phyloP scores from a whole-genome alignment of 2,329 filamentous ascomycete species.

The Xylariaceae sp. region DNA sequence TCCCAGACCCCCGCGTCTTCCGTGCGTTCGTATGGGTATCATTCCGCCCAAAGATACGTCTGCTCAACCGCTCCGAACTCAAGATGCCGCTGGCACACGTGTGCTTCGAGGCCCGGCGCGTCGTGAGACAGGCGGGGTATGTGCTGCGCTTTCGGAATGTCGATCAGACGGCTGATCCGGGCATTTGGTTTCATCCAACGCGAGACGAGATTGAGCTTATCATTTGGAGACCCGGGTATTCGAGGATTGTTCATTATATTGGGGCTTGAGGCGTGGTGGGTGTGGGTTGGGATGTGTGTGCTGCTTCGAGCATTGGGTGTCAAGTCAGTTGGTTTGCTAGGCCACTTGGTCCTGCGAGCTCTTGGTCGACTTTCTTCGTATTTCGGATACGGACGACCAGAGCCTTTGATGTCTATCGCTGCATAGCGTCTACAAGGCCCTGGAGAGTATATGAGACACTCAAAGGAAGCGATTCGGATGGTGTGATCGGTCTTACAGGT shows the following conservation, averaged over 20 bases:
- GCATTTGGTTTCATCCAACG: constrained; percentile 28
- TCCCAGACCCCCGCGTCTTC: constrained; percentile 25
- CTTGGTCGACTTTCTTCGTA: neutral
- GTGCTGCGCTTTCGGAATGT: constrained; percentile 27
- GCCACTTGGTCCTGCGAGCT: neutral
- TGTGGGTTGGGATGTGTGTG: neutral
- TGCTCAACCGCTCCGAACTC: constrained; percentile 24
- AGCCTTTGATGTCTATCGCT: neutral
- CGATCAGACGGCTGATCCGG: constrained; percentile 25
- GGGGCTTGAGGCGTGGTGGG: neutral
- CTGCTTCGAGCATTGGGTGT: neutral
- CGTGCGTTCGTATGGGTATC: constrained; percentile 25
- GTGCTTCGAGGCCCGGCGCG: constrained; percentile 28
- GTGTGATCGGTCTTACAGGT: neutral
- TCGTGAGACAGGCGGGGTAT: constrained; percentile 26
- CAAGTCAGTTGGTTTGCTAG: neutral
- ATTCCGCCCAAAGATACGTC: constrained; percentile 23
- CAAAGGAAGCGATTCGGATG: too few species aligned
- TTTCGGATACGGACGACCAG: neutral
- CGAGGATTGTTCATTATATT: neutral
- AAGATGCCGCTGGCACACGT: constrained; percentile 26
- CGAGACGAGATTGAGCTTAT: constrained; percentile 26
- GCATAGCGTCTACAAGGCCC: too few species aligned
- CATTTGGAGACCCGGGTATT: constrained; percentile 28
- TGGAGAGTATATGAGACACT: too few species aligned